Conservation (phyloP, 495 filamentous ascomycete species). For the Cairneyella variabilis region DNA sequence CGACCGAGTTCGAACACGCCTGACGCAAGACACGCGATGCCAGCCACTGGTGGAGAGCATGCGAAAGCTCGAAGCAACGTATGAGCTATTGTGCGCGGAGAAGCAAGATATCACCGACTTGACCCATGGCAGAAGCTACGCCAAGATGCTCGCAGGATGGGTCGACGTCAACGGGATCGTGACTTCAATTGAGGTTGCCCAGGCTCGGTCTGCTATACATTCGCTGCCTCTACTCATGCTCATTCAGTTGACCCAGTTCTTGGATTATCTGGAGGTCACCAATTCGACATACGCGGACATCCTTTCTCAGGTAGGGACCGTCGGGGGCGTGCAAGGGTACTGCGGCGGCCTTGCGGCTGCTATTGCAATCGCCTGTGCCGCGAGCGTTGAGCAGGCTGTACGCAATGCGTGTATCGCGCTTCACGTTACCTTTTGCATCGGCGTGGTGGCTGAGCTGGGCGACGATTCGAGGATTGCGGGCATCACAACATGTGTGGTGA, state of each 20-base stretch:
- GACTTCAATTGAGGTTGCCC: constrained; percentile 2
- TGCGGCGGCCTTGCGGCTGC: constrained; percentile 27
- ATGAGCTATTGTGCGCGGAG: not conserved
- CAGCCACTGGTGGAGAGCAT: not conserved
- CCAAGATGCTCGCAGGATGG: not conserved
- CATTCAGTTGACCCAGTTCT: constrained; percentile 33
- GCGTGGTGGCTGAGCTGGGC: constrained; percentile 30
- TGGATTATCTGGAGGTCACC: constrained; percentile 29
- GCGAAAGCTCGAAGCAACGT: not conserved
- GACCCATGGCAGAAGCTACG: not conserved
- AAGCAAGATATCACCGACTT: not conserved
- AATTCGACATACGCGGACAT: constrained; percentile 13
- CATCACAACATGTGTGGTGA: constrained; percentile 24
- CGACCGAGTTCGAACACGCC: not conserved
- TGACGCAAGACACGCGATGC: not conserved
- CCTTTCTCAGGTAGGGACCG: constrained; percentile 1
- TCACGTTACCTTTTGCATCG: constrained; percentile 25
- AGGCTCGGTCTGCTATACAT: constrained; percentile 30
- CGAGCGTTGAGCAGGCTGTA: constrained; percentile 35
- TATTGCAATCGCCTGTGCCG: constrained; percentile 28
- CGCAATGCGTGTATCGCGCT: constrained; percentile 34
- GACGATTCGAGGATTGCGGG: constrained; percentile 22
- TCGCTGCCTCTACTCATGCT: constrained; percentile 29
- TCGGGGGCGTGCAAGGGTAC: constrained; percentile 28
- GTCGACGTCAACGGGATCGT: not conserved